These are phyloP conservation scores for Setaria viridis DNA, from an alignment of 202 grass and related monocot genomes.

Conservation along the genomic window DNA sequence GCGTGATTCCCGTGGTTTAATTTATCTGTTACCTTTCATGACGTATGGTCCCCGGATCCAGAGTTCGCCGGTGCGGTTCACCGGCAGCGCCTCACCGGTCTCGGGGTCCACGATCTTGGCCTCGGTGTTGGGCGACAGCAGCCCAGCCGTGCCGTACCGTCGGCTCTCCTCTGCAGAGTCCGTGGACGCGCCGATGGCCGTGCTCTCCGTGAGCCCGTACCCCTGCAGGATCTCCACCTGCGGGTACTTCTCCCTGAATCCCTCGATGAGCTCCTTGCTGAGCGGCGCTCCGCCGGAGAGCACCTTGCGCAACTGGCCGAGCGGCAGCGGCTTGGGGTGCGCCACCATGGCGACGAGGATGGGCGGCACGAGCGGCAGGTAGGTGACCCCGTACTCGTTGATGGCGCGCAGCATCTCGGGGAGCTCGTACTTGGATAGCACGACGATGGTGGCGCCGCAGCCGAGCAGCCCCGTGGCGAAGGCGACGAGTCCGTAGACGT, in stretches of 20 bases:
- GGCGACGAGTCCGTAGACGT: conserved; percentile 90
- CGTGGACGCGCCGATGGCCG: conserved; percentile 86
- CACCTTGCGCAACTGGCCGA: conserved; percentile 64
- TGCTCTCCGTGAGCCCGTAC: conserved; percentile 93
- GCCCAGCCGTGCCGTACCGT: conserved; percentile 77
- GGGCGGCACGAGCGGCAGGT: conserved; percentile 92
- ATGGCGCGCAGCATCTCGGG: conserved; percentile 86
- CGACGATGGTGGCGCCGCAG: conserved; percentile 83
- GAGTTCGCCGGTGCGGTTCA: conserved; percentile 88
- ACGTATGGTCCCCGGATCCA: conserved; percentile 85
- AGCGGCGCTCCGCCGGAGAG: conserved; percentile 88
- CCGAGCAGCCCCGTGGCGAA: conserved; percentile 92
- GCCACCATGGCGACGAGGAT: conserved; percentile 91
- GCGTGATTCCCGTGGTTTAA: neutral
- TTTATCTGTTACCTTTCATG: conserved; percentile 82
- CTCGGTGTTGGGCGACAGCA: conserved; percentile 85
- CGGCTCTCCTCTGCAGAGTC: conserved; percentile 91
- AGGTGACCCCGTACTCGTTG: conserved; percentile 68
- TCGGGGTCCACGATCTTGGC: conserved; percentile 90
- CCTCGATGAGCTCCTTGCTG: conserved; percentile 79
- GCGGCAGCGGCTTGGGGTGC: conserved; percentile 57
- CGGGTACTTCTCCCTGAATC: conserved; percentile 86
- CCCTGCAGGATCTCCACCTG: conserved; percentile 86
- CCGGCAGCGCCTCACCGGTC: conserved; percentile 52
- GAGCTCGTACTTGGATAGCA: conserved; percentile 88